These are phyloP conservation scores for Podaxis sp. DNA, from an alignment of 768 basidiomycete species.

Conservation along the genomic window DNA sequence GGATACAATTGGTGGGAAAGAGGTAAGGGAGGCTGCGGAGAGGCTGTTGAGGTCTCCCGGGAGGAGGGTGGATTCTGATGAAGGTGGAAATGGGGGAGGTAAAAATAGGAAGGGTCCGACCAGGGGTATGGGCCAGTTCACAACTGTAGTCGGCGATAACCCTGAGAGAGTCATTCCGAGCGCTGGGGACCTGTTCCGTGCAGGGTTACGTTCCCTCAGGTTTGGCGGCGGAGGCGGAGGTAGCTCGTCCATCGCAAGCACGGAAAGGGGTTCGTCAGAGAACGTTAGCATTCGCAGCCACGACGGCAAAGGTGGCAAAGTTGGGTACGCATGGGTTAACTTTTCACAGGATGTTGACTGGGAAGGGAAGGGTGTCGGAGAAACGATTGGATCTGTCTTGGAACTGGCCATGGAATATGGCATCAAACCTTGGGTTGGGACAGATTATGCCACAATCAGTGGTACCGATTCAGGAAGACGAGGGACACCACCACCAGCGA, in stretches of 20 bases:
- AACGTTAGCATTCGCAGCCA: not conserved
- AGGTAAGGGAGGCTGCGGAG: conserved; percentile 73
- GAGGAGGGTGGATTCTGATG: not conserved
- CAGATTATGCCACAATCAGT: not conserved
- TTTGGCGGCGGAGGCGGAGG: conserved; percentile 20
- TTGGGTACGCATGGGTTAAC: conserved; percentile 83
- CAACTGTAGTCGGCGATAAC: conserved; percentile 73
- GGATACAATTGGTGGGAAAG: conserved; percentile 79
- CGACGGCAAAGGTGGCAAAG: conserved; percentile 27
- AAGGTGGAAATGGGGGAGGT: conserved; percentile 16
- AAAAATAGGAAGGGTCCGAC: conserved; percentile 17
- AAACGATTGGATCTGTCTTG: conserved; percentile 38
- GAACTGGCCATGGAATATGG: conserved; percentile 36
- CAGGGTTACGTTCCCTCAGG: conserved; percentile 62
- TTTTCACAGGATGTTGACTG: conserved; percentile 77
- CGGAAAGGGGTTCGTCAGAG: conserved; percentile 5
- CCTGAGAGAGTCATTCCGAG: conserved; percentile 63
- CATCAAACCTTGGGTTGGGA: conserved; percentile 38
- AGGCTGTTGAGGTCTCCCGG: conserved; percentile 45
- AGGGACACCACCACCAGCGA: not conserved
- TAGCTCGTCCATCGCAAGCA: conserved; percentile 9
- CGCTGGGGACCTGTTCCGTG: conserved; percentile 68
- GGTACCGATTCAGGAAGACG: not conserved
- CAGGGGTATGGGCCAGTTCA: conserved; percentile 52
- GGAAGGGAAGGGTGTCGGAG: conserved; percentile 72